Evolutionary conservation across 495 filamentous ascomycete genomes (phyloP), one percentile per base, ranked within the genome.

Genomic region (Penicillium subrubescens): DNA sequence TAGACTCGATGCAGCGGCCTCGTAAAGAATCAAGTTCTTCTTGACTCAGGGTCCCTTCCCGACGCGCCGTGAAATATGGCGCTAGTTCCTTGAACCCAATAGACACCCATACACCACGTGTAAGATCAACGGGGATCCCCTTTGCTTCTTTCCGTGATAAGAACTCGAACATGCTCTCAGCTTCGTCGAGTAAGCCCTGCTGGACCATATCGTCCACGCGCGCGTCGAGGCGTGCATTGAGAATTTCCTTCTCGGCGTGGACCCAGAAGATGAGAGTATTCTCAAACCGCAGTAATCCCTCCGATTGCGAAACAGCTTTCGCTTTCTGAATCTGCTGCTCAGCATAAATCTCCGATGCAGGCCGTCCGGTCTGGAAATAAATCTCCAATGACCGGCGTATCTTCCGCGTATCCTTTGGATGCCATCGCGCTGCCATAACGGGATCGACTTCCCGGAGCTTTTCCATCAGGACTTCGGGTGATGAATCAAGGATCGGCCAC

Each of bases 51-150:
- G 69, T 64, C 2, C 67, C 78, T 11, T 79, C 63, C 44, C 77
- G 66, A 29, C 87, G 64, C 8, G 87, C 85, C 4, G 79, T 62
- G 23, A 94, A 79, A 64, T 91, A 97, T 0, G 84, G 81, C 56
- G 89, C 81, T 73, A 97, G 87, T 73, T 99, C 92, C 70, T 95
- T 96, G 74, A 92, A 97, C 0, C 96, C 96, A 67, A 99, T 98
- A 12, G 93, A 94, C 56, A 95, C 88, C 92, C 93, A 98, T 15
- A 98, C 95, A 3, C 96, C 96, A 33, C 88, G 85, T 0, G 85
- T 89, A 55, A 83, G 79, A 66, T 98, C 91, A 23, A 95, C 77
- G 6, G 67, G 64, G 1, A 81, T 73, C 0, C 88, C 89, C 11
- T 81, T 68, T 0, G 77, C 70, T 17, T 82, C 66, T 46, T 83